Conservation (phyloP, 805 yeast species). For the Komagataella mondaviorum region DNA sequence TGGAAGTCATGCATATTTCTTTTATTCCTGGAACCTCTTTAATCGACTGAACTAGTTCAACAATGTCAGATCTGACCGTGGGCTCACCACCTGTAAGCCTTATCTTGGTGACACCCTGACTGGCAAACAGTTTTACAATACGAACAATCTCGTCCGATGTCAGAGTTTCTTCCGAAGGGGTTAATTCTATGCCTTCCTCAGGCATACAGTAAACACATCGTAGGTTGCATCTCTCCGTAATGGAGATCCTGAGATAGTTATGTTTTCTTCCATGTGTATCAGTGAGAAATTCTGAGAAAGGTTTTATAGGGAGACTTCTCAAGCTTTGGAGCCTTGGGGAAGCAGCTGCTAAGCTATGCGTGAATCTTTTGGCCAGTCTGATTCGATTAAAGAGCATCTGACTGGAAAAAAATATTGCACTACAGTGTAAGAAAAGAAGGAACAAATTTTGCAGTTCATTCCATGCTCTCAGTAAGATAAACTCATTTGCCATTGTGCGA, state of each 20-base stretch:
- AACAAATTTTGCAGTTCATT: neutral
- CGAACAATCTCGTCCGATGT: slow-evolving; percentile 29
- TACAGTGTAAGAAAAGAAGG: neutral
- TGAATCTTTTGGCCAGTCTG: neutral
- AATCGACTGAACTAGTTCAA: slow-evolving; percentile 25
- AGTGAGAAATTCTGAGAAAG: slow-evolving; percentile 26
- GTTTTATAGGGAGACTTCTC: slow-evolving; percentile 1
- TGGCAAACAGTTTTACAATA: slow-evolving; percentile 28
- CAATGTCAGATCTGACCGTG: slow-evolving; percentile 34
- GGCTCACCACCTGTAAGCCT: slow-evolving; percentile 47
- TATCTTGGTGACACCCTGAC: slow-evolving; percentile 35
- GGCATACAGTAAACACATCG: slow-evolving; percentile 42
- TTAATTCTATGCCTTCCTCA: slow-evolving; percentile 36
- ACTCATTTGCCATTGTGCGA: neutral
- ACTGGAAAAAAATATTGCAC: neutral
- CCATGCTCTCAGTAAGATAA: neutral
- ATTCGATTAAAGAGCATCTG: neutral
- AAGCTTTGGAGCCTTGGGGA: neutral
- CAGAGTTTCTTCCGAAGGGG: slow-evolving; percentile 25
- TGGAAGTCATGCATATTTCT: slow-evolving; percentile 37
- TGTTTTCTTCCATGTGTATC: slow-evolving; percentile 32
- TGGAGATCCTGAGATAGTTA: slow-evolving; percentile 34
- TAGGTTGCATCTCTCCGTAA: slow-evolving; percentile 37
- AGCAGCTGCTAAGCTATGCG: neutral
- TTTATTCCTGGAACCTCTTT: slow-evolving; percentile 25